These are phyloP conservation scores for Arabis alpina DNA, from an alignment of 345 rosid genomes.

Conservation along the genomic window DNA sequence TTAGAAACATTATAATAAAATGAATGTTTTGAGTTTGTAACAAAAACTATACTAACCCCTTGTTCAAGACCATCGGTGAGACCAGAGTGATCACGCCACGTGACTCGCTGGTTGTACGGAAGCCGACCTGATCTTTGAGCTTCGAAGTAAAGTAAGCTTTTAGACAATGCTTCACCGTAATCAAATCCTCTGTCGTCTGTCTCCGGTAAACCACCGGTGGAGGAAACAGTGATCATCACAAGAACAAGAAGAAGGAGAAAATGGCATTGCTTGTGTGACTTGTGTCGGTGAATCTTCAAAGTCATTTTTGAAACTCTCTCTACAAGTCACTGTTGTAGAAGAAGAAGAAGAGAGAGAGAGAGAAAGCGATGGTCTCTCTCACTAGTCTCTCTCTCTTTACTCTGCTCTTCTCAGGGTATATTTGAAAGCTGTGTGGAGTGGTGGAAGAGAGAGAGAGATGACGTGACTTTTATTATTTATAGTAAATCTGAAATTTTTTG, in stretches of 20 bases:
- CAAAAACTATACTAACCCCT: constrained; percentile 65
- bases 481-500: neutral
- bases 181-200: constrained; percentile 40
- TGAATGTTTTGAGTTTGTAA: neutral
- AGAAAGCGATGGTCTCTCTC: constrained; percentile 43
- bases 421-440: constrained; percentile 43
- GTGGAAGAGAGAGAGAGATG: constrained; percentile 37
- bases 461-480: constrained; percentile 17
- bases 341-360: constrained; percentile 29
- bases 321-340: constrained; percentile 12
- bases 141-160: constrained; percentile 93
- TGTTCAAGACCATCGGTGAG: constrained; percentile 94
- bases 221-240: constrained; percentile 23
- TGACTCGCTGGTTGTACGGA: constrained; percentile 80
- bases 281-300: constrained; percentile 28
- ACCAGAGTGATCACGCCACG: constrained; percentile 95
- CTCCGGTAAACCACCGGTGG: constrained; percentile 16
- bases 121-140: constrained; percentile 91
- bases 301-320: constrained; percentile 18
- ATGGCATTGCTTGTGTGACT: constrained; percentile 11
- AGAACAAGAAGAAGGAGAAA: constrained; percentile 9
- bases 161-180: constrained; percentile 75
- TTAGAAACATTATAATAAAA: neutral
- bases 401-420: constrained; percentile 34
- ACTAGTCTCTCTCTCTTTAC: constrained; percentile 33